These are phyloP conservation scores for Eimeria necatrix DNA, from an alignment of 169 alveolate genomes.

Conservation along the genomic window DNA sequence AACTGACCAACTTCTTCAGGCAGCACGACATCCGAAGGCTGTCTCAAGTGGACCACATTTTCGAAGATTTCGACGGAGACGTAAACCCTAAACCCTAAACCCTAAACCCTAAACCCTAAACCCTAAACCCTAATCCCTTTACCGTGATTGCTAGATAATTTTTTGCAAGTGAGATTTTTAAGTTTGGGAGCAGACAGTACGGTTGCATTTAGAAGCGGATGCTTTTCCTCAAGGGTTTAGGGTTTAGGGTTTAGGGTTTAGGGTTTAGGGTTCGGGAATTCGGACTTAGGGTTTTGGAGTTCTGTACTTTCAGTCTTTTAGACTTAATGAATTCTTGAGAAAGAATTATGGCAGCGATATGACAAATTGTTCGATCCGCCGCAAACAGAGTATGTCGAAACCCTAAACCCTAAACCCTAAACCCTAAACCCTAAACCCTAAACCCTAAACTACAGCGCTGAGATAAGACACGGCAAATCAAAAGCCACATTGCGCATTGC, in stretches of 20 bases:
- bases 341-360: conserved; percentile 19
- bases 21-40: conserved; percentile 44
- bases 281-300: neutral
- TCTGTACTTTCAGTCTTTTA: conserved; percentile 2
- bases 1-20: conserved; percentile 47
- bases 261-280: neutral
- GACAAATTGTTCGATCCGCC: conserved; percentile 32
- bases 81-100: conserved; percentile 16
- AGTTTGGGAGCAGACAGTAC: too few relatives aligned
- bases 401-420: conserved; percentile 5
- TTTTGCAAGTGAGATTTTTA: neutral
- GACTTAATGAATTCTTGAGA: conserved; percentile 26
- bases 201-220: too few relatives aligned
- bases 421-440: neutral
- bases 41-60: conserved; percentile 40
- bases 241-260: conserved; percentile 7
- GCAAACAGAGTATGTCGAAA: conserved; percentile 22
- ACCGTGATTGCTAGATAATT: neutral
- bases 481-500: too few relatives aligned
- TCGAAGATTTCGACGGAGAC: conserved; percentile 55
- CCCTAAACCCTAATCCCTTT: conserved; percentile 4
- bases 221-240: neutral
- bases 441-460: neutral
- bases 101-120: neutral
- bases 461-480: too few relatives aligned